These are phyloP conservation scores for Backusella morwellensis DNA, from an alignment of 192 early-diverging fungal genomes.

Conservation along the genomic window DNA sequence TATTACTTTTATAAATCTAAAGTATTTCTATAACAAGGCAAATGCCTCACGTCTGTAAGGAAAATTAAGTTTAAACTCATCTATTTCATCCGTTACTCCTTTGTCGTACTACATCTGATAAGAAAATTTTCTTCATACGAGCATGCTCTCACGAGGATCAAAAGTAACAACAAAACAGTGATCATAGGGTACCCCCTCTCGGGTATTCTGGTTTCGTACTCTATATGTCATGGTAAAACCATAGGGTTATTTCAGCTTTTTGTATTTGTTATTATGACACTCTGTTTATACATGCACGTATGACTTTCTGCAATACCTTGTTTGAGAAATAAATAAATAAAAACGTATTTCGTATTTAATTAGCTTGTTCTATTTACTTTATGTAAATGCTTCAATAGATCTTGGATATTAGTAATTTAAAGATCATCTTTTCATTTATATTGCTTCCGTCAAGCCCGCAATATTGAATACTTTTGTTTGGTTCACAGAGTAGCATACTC, in stretches of 20 bases:
- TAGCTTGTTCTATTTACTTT: too few species aligned
- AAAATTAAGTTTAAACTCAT: conserved; percentile 3
- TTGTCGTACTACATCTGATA: background rate
- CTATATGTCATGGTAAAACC: background rate
- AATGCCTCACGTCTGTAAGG: background rate
- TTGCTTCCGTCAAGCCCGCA: background rate
- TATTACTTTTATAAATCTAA: background rate
- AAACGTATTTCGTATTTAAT: too few species aligned
- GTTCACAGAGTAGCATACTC: background rate
- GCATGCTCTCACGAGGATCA: background rate
- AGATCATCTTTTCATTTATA: background rate
- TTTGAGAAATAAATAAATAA: background rate
- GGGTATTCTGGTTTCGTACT: background rate
- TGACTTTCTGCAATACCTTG: background rate
- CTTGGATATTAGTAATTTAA: background rate
- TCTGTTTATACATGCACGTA: background rate
- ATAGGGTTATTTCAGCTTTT: too few species aligned
- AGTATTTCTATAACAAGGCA: background rate
- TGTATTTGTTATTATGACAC: too few species aligned
- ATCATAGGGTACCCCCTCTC: background rate
- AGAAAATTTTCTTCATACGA: background rate
- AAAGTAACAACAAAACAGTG: background rate
- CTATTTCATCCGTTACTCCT: background rate
- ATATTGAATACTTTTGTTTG: background rate
- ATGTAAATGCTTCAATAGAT: too few species aligned